phyloP scores from a whole-genome alignment of 768 basidiomycete species.

The Lentinula aciculospora region DNA sequence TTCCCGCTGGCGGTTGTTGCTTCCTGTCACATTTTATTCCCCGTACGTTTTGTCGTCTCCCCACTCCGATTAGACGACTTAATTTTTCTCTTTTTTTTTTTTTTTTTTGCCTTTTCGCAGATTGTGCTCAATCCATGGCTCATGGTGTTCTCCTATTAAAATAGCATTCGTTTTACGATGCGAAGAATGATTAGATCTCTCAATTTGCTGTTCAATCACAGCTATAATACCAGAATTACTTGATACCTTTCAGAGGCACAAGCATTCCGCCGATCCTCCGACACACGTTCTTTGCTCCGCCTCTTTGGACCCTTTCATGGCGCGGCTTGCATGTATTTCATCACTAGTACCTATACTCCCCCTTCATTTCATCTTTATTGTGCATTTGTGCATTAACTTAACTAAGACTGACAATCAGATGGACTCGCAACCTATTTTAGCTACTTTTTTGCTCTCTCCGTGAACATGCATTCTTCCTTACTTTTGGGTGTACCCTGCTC shows the following conservation, averaged over 20 bases:
- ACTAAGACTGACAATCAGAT: too few species aligned
- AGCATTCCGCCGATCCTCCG: background rate
- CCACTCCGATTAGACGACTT: background rate
- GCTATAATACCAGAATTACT: background rate
- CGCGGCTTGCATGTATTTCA: background rate
- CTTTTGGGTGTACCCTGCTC: background rate
- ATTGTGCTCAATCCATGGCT: conserved; percentile 28
- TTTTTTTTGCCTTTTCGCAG: too few species aligned
- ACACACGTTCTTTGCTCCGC: background rate
- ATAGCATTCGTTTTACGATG: background rate
- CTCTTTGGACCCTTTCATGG: background rate
- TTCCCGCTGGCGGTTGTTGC: conserved; percentile 58
- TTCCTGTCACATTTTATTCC: conserved; percentile 30
- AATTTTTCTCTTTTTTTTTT: background rate
- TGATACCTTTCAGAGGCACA: background rate
- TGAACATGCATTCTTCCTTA: background rate
- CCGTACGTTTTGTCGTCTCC: conserved; percentile 28
- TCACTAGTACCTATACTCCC: background rate
- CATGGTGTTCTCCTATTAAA: conserved; percentile 4
- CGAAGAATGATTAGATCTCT: background rate
- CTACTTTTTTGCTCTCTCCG: too few species aligned
- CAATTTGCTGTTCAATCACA: background rate
- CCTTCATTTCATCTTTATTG: background rate
- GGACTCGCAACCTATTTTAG: background rate
- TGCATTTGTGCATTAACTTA: background rate